Evolutionary conservation across 1,284 basidiomycete species (phyloP), one percentile per base, ranked within the genome.

Genomic region (Takashimella koratensis): DNA sequence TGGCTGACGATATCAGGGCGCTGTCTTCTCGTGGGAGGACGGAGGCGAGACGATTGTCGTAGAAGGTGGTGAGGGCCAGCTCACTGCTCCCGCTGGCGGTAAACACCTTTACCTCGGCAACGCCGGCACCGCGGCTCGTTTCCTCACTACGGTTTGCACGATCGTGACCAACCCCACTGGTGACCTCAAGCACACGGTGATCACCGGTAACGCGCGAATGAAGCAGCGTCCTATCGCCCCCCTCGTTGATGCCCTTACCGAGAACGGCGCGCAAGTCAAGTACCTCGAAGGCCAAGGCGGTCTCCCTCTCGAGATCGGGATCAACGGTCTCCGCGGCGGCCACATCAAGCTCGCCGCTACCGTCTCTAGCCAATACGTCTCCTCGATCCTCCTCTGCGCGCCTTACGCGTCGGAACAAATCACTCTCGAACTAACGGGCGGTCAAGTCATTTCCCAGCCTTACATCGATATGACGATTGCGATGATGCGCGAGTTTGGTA

Each of bases 391-490:
- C 6, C 86, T 98, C 36, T 96, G 92, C 68, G 94, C 95, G 0
- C 95, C 95, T 0, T 98, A 98, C 71, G 94, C 95, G 1, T 70
- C 77, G 39, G 82, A 90, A 66, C 81, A 86, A 36, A 83, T 97
- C 59, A 86, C 85, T 4, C 85, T 98, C 54, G 90, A 96, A 77
- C 84, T 99, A 56, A 87, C 85, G 0, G 93, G 93, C 22, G 92
- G 90, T 3, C 84, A 88, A 66, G 96, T 98, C 71, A 97, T 98
- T 75, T 96, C 92, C 19, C 95, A 98, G 78, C 93, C 93, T 2
- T 98, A 98, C 80, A 98, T 99, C 76, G 94, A 99, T 78, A 97
- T 98, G 94, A 98, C 96, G 4, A 88, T 97, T 62, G 86, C 92
- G 6, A 96, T 98, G 87, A 98, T 98, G 96, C 80, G 81, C 55